These are phyloP conservation scores for Ophiognomonia clavigignenti-juglandacearum DNA, from an alignment of 2,329 filamentous ascomycete species.

Conservation along the genomic window DNA sequence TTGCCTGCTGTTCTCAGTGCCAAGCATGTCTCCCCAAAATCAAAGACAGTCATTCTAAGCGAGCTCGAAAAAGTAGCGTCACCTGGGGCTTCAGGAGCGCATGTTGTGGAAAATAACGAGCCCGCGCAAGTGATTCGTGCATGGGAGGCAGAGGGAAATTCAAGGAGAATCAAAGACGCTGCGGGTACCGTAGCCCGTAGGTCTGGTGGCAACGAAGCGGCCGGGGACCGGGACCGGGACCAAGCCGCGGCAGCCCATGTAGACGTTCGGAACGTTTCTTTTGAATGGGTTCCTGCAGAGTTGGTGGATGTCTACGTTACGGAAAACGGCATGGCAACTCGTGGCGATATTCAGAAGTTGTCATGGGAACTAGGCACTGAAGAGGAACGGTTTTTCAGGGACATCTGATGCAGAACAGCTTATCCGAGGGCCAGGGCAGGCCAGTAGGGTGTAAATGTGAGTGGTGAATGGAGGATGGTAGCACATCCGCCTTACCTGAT, in stretches of 20 bases:
- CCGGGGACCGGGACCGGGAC: neutral
- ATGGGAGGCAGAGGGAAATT: conserved; percentile 36
- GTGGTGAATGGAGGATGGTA: too few species aligned
- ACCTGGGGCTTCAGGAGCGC: conserved; percentile 36
- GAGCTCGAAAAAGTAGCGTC: conserved; percentile 58
- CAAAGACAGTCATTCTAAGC: conserved; percentile 50
- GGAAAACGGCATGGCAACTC: conserved; percentile 42
- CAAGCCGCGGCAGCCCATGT: conserved; percentile 21
- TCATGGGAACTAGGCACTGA: conserved; percentile 32
- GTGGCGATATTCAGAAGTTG: conserved; percentile 32
- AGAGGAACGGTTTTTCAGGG: conserved; percentile 37
- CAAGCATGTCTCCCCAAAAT: conserved; percentile 39
- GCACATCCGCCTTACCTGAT: too few species aligned
- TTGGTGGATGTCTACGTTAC: conserved; percentile 51
- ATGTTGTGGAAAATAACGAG: conserved; percentile 47
- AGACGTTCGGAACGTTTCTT: conserved; percentile 46
- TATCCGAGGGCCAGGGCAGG: neutral
- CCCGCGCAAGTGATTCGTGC: conserved; percentile 40
- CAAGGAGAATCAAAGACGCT: conserved; percentile 19
- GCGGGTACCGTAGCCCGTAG: conserved; percentile 14
- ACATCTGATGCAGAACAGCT: conserved; percentile 25
- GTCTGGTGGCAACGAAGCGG: conserved; percentile 1
- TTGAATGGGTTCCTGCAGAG: conserved; percentile 52
- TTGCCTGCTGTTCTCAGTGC: conserved; percentile 53
- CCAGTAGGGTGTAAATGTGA: neutral